Conservation (phyloP, 768 basidiomycete species). For the Cyclocybe cylindracea region DNA sequence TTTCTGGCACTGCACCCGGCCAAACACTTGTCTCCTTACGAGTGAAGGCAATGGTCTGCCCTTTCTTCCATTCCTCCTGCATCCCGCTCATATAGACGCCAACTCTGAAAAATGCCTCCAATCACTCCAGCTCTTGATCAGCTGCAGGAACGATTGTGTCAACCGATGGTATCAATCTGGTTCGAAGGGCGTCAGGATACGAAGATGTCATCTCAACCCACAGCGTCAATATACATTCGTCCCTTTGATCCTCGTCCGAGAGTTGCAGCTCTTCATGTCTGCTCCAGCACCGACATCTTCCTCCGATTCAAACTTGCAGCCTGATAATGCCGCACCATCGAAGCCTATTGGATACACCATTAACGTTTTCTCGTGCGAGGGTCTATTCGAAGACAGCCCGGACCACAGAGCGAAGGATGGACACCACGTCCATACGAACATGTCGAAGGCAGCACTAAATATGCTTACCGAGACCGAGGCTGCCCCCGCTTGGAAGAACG, state of each 20-base stretch:
- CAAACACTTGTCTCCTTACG: background rate
- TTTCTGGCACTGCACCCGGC: too few species aligned
- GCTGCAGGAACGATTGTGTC: slow-evolving; percentile 11
- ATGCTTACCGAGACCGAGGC: slow-evolving; percentile 39
- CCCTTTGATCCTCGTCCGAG: slow-evolving; percentile 36
- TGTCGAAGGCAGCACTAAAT: slow-evolving; percentile 39
- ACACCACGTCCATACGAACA: slow-evolving; percentile 36
- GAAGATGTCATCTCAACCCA: slow-evolving; percentile 37
- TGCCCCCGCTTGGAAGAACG: slow-evolving; percentile 24
- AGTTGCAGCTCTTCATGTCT: slow-evolving; percentile 29
- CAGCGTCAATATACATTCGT: slow-evolving; percentile 37
- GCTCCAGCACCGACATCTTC: background rate
- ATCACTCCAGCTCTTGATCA: slow-evolving; percentile 23
- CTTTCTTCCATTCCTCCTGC: slow-evolving; percentile 18
- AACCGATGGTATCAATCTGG: background rate
- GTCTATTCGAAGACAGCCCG: slow-evolving; percentile 28
- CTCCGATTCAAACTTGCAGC: background rate
- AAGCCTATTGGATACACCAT: slow-evolving; percentile 27
- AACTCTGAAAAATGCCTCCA: slow-evolving; percentile 24
- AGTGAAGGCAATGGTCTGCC: slow-evolving; percentile 16
- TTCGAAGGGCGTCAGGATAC: slow-evolving; percentile 14
- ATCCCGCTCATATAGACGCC: slow-evolving; percentile 23
- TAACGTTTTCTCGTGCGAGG: slow-evolving; percentile 39
- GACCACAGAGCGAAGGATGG: slow-evolving; percentile 24
- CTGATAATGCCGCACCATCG: background rate